phyloP scores from a whole-genome alignment of 768 basidiomycete species.

The Leccinum boreale region DNA sequence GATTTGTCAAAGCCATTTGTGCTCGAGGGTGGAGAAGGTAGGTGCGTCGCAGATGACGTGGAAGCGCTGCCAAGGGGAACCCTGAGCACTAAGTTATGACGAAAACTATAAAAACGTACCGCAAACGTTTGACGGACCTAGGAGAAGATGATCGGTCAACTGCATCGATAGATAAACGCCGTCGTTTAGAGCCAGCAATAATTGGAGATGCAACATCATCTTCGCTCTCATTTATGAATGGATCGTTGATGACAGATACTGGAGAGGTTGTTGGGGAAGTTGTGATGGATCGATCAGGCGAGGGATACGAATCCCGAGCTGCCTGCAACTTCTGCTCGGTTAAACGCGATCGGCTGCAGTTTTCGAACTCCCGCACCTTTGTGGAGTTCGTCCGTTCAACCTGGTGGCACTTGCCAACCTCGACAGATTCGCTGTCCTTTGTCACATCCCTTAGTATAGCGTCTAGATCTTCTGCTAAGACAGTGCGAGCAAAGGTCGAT shows the following conservation, averaged over 20 bases:
- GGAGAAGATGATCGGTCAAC: not conserved
- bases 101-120: slow-evolving; percentile 8
- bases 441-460: slow-evolving; percentile 29
- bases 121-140: slow-evolving; percentile 21
- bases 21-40: slow-evolving; percentile 17
- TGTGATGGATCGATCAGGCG: no score
- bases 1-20: not conserved
- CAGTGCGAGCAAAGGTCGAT: slow-evolving; percentile 25
- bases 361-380: no score
- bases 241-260: no score
- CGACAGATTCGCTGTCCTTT: not conserved
- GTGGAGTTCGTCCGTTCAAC: no score
- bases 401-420: not conserved
- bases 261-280: no score
- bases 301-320: no score
- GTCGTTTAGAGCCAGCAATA: slow-evolving; percentile 23
- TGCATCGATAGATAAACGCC: slow-evolving; percentile 1
- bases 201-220: slow-evolving; percentile 12
- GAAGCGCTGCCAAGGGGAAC: not conserved
- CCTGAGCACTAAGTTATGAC: accelerated
- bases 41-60: not conserved
- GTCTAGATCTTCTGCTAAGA: slow-evolving; percentile 28
- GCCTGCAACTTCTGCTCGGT: no score
- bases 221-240: slow-evolving; percentile 12
- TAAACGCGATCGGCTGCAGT: no score